phyloP scores from a whole-genome alignment of 768 basidiomycete genomes.

The Albatrellus ellisii region DNA sequence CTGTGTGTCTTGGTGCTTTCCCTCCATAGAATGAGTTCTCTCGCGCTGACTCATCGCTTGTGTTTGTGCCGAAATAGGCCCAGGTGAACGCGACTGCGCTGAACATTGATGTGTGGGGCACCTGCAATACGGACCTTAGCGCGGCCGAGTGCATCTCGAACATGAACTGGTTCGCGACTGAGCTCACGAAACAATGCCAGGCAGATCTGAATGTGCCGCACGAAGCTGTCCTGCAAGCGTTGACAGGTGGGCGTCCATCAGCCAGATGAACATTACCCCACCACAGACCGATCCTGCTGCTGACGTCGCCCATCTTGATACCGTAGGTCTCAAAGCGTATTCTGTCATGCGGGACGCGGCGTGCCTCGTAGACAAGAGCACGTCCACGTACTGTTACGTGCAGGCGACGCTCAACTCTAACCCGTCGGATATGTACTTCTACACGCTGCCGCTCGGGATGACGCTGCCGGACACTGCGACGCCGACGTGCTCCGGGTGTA shows the following conservation, averaged over 20 bases:
- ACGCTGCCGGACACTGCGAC: conserved; percentile 33
- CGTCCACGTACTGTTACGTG: conserved; percentile 63
- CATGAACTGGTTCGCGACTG: conserved; percentile 49
- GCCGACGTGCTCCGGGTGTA: conserved; percentile 53
- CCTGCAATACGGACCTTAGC: conserved; percentile 49
- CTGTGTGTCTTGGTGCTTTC: conserved; percentile 27
- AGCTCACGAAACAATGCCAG: conserved; percentile 37
- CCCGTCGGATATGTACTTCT: conserved; percentile 62
- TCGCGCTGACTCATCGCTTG: conserved; percentile 3
- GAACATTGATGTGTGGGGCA: conserved; percentile 66
- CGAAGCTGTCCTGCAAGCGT: conserved; percentile 35
- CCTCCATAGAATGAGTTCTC: conserved; percentile 12
- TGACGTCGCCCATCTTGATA: not conserved
- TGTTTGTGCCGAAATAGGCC: conserved; percentile 31
- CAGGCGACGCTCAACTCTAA: conserved; percentile 43
- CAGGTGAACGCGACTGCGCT: conserved; percentile 47
- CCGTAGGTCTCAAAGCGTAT: conserved; percentile 48
- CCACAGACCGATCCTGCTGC: not conserved
- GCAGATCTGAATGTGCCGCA: conserved; percentile 42
- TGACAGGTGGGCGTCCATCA: conserved; percentile 32
- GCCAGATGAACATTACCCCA: not conserved
- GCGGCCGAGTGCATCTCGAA: conserved; percentile 44
- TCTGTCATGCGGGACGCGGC: conserved; percentile 44
- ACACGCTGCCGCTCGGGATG: conserved; percentile 49
- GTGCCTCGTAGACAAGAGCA: conserved; percentile 43